Base-by-base conservation (phyloP, 108 stramenopile genomes). In the Skeletonema costatum region DNA sequence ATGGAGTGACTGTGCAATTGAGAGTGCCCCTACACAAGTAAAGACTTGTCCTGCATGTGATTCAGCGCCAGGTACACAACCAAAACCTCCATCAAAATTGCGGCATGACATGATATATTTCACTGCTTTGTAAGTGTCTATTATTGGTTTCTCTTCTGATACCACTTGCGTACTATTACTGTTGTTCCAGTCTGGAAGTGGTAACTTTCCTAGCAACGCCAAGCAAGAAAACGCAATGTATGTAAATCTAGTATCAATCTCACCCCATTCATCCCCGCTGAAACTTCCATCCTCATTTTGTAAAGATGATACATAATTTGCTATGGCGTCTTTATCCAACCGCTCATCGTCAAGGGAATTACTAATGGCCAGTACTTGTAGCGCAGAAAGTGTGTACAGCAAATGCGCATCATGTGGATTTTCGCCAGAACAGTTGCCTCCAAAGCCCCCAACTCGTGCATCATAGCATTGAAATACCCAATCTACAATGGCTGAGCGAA, bases 51-150 rank as follows among this genome's bases (percentile, higher is more conserved):
- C 98, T 3, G 98, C 98, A 81, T 99, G 99, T 16, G 92, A 93
- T 76, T 99, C 98, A 21, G 96, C 98, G 12, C 98, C 98, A 3
- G 97, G 90, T 50, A 92, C 86, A 56, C 82, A 87, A 38, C 99
- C 99, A 87, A 97, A 99, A 13, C 98, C 98, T 16, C 99, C 99
- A 82, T 99, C 99, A 41, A 98, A 91, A 77, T 99, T 99, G 36
- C 90, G 88, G 75, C 97, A 98, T 10, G 77, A 82, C 5, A 82
- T 64, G 46, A 97, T 91, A 68, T 95, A 97, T n/a, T 87, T 64
- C 5, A 84, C 93, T 4, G 94, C 96, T 36, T 80, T 76, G 8
- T 65, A 39, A 14, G 96, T 62, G 78, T 97, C 87, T 67, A 97
- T 77, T 30, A 66, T 31, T 58, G 86, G 78, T 17, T 63, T 61